These are phyloP conservation scores for Heritiera fomes DNA, from an alignment of 345 rosid genomes.

Conservation along the genomic window DNA sequence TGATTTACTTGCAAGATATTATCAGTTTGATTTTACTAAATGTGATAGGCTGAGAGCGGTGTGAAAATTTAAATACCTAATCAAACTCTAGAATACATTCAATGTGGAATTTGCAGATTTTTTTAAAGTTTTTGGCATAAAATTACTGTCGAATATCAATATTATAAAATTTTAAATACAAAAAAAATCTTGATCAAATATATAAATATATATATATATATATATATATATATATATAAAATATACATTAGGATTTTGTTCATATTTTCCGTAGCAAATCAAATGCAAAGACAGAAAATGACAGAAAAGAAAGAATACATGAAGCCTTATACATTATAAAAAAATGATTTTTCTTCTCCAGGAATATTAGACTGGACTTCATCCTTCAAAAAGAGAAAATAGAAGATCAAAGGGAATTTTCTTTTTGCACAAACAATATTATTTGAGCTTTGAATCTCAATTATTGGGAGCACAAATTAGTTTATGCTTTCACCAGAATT, in stretches of 20 bases:
- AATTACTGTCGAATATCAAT: too few species aligned
- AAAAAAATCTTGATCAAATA: neutral
- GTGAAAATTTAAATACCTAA: too few species aligned
- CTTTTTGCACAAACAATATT: neutral
- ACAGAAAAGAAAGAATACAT: neutral
- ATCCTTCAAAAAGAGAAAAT: neutral
- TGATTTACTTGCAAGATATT: too few species aligned
- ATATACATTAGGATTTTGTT: neutral
- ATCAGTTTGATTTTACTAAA: too few species aligned
- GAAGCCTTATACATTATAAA: neutral
- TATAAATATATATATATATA: too few species aligned
- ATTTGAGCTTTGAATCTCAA: slow-evolving; percentile 2
- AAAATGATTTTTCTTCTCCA: neutral
- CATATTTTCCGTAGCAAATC: neutral
- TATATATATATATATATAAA: neutral
- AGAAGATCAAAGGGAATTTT: neutral
- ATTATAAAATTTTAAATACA: neutral
- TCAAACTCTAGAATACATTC: too few species aligned
- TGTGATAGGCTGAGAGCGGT: too few species aligned
- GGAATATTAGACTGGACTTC: neutral
- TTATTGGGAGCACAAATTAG: neutral
- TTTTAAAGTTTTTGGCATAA: too few species aligned
- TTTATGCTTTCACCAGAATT: slow-evolving; percentile 8
- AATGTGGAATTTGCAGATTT: too few species aligned
- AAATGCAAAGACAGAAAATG: neutral